Base-by-base conservation (phyloP, 2,329 filamentous ascomycete genomes). In the Exophiala oligosperma region DNA sequence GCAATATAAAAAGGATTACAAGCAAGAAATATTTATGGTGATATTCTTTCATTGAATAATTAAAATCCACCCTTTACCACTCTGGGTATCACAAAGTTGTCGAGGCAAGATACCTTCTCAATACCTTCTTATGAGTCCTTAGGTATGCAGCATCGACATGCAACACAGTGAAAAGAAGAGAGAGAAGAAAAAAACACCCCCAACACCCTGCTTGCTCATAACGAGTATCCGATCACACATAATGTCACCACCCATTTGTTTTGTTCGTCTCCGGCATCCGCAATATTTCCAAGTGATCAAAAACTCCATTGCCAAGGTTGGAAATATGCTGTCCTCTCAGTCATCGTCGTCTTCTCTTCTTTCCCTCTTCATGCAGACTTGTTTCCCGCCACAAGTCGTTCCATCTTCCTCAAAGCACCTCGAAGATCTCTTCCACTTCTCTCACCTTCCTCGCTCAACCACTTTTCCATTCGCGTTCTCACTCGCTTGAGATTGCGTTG, bases 401-500 rank as follows among this genome's bases (percentile, higher is more conserved):
- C 66, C 52, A 63, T 62, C 47, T 55, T 59, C 53, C 65, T 51
- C 41, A 68, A 47, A n/a, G 35, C 50, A n/a, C 40, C 64, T 47
- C 65, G 38, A 35, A 67, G 50, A 59, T 67, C 61, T 8, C 61
- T 56, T 24, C 61, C 64, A 37, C 62, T 56, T 57, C 62, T 65
- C 54, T 66, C 63, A 35, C 65, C 63, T 59, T 67, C 64, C 28
- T 58, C 61, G 49, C 61, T 49, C 32, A 68, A 63, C 60, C 60
- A 65, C 46, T 62, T 61, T 54, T 67, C 60, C 57, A 67, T 64
- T 54, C 50, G 61, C 46, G 56, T 52, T 54, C 63, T 38, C 17
- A 63, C 52, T 2, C 54, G 56, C 44, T 54, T 59, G 26, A 67
- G 43, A 17, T 63, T 60, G 17, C 44, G 46, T 40, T 89, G 72